A percentile compares a stretch with the other conserved stretches of the same genome.
phyloP scores from a whole-genome alignment of 2,329 filamentous ascomycete genomes.

The Aspergillus sp. region DNA sequence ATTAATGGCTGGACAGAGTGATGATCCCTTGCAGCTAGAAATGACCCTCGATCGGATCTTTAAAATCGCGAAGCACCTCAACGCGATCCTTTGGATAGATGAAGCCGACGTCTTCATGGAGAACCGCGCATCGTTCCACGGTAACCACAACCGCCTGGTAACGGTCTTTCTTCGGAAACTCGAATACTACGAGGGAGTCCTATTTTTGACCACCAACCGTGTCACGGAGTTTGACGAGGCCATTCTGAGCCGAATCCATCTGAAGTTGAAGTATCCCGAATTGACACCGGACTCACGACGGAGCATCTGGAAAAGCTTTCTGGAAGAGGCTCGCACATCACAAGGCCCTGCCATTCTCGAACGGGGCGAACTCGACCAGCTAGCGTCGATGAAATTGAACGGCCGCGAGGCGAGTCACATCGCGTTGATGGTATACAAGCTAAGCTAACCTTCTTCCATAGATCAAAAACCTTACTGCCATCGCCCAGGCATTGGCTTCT shows the following conservation, averaged over 20 bases:
- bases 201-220: background rate
- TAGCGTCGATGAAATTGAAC: background rate
- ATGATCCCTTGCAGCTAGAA: background rate
- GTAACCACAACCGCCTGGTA: background rate
- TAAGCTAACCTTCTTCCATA: conserved; percentile 1
- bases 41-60: background rate
- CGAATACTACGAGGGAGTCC: background rate
- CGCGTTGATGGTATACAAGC: background rate
- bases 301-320: background rate
- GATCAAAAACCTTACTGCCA: conserved; percentile 1
- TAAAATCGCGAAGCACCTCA: background rate
- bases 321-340: background rate
- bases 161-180: conserved; percentile 1
- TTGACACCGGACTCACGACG: background rate
- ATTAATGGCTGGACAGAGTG: background rate
- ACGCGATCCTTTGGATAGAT: background rate
- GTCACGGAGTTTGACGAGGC: background rate
- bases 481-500: conserved; percentile 3
- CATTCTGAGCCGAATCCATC: conserved; percentile 1
- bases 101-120: conserved; percentile 1
- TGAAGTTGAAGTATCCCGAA: background rate
- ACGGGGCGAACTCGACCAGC: background rate
- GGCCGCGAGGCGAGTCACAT: conserved; percentile 2
- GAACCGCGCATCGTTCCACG: background rate
- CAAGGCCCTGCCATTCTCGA: background rate